Evolutionary conservation across 257 asterid species (phyloP).

Genomic region (Plantago ovata): DNA sequence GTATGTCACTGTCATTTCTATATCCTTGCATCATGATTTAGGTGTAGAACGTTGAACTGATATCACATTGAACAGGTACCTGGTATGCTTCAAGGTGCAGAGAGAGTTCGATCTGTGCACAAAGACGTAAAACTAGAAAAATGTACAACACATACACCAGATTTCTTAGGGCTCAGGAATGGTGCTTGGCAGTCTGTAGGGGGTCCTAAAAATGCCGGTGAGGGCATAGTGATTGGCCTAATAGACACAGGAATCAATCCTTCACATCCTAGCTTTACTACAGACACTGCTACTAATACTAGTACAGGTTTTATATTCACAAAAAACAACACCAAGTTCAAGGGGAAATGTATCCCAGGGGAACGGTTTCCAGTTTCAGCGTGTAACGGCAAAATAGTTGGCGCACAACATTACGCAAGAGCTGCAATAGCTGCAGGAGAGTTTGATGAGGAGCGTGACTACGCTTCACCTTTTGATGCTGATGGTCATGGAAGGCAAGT

Average conservation of each 20-base stretch:
- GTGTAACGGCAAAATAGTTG: constrained; percentile 60
- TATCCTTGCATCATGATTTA: too few relatives aligned
- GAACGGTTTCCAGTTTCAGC: constrained; percentile 45
- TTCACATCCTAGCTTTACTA: constrained; percentile 53
- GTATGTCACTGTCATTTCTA: neutral
- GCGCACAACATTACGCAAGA: constrained; percentile 62
- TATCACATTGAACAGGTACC: constrained; percentile 30
- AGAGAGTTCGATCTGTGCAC: constrained; percentile 41
- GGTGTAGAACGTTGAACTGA: neutral
- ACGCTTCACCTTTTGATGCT: constrained; percentile 62
- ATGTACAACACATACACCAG: constrained; percentile 63
- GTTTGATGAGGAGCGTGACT: constrained; percentile 47
- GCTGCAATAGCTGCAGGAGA: constrained; percentile 63
- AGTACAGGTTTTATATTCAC: constrained; percentile 1
- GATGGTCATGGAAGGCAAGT: constrained; percentile 84
- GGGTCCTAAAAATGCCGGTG: constrained; percentile 43
- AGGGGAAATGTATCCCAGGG: constrained; percentile 52
- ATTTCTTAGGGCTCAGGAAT: constrained; percentile 40
- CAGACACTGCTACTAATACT: neutral
- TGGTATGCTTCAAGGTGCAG: constrained; percentile 28
- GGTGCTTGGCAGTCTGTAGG: constrained; percentile 61
- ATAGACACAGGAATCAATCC: constrained; percentile 74
- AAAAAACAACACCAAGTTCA: constrained; percentile 29
- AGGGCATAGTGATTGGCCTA: constrained; percentile 61
- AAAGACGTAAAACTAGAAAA: constrained; percentile 55